A percentile compares a stretch with the other conserved stretches of the same genome.
Evolutionary conservation across 2,329 filamentous ascomycete genomes (phyloP).

Genomic region (Monilinia fructigena): DNA sequence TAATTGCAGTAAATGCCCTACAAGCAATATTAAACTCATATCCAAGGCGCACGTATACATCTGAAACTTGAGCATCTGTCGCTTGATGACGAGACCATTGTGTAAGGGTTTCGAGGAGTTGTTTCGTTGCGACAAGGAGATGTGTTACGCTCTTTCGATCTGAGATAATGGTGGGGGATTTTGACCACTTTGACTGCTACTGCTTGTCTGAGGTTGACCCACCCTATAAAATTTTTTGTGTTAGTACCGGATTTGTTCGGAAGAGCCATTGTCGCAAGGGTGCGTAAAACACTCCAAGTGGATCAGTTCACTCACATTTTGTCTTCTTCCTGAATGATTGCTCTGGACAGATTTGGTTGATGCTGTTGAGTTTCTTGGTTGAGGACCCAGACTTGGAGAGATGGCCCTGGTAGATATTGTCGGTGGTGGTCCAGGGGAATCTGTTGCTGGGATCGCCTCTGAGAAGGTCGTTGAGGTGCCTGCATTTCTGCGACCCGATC

Average conservation of each 20-base stretch:
- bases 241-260: constrained; percentile 15
- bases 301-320: constrained; percentile 54
- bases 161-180: constrained; percentile 63
- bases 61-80: constrained; percentile 91
- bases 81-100: constrained; percentile 94
- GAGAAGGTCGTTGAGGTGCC: constrained; percentile 54
- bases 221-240: constrained; percentile 24
- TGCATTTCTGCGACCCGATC: constrained; percentile 47
- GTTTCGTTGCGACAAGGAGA: constrained; percentile 94
- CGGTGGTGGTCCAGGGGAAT: constrained; percentile 54
- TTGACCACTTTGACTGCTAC: constrained; percentile 29
- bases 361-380: constrained; percentile 62
- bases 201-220: constrained; percentile 27
- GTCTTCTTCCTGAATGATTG: constrained; percentile 50
- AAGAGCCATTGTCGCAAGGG: not conserved
- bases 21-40: constrained; percentile 99
- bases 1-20: constrained; percentile 93
- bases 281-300: not conserved
- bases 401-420: constrained; percentile 57
- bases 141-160: constrained; percentile 98
- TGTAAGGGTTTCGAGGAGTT: constrained; percentile 93
- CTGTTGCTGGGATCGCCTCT: constrained; percentile 64
- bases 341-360: constrained; percentile 60
- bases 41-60: constrained; percentile 94
- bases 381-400: constrained; percentile 54